Evolutionary conservation across 148 eudicot species (phyloP).

Genomic region (Amaranthus hypochondriacus): DNA sequence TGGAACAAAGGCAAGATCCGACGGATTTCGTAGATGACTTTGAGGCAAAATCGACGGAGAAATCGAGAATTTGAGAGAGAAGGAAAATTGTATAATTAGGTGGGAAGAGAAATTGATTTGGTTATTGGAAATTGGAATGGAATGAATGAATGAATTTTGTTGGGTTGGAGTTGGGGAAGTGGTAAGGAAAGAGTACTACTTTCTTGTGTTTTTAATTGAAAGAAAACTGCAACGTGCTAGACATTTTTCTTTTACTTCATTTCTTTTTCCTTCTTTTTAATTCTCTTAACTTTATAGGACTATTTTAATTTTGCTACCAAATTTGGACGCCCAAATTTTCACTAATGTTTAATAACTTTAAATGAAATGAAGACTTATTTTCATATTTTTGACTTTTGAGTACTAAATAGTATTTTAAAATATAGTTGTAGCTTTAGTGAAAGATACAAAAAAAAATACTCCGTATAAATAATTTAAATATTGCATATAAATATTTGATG

Average conservation of each 20-base stretch:
- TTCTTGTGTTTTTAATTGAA: background rate
- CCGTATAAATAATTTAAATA: too few relatives aligned
- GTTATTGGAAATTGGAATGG: background rate
- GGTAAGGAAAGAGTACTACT: background rate
- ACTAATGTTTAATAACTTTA: too few relatives aligned
- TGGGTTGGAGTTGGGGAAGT: background rate
- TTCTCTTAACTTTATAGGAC: too few relatives aligned
- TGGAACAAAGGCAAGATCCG: slow-evolving; percentile 17
- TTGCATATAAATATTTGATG: too few relatives aligned
- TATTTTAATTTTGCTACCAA: too few relatives aligned
- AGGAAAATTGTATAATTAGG: slow-evolving; percentile 13
- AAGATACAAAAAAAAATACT: too few relatives aligned
- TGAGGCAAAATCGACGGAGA: background rate
- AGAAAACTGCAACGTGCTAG: slow-evolving; percentile 17
- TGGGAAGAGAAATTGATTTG: background rate
- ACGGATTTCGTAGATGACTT: slow-evolving; percentile 1
- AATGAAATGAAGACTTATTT: too few relatives aligned
- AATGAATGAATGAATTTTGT: background rate
- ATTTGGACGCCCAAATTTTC: too few relatives aligned
- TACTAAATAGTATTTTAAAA: too few relatives aligned
- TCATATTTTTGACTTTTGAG: too few relatives aligned
- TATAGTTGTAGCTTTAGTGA: too few relatives aligned
- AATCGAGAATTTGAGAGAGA: background rate
- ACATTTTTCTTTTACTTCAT: background rate
- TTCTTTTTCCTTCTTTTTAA: too few relatives aligned